A percentile compares a stretch with the other conserved stretches of the same genome.
These are phyloP conservation scores for Trypanosoma mega DNA, from an alignment of 208 protist species.

Conservation along the genomic window DNA sequence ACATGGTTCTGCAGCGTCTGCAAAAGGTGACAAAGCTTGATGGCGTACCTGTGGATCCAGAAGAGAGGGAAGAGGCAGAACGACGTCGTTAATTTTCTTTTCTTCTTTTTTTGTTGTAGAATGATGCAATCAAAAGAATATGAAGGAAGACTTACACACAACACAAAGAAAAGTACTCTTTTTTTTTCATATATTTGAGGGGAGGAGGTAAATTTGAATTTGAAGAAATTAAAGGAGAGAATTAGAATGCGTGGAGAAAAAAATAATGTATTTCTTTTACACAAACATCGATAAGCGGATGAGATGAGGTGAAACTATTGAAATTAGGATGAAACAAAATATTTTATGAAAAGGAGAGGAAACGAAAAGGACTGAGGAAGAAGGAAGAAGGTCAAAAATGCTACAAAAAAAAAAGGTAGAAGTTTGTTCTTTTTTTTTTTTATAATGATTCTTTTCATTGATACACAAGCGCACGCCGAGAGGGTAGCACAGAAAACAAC, in stretches of 20 bases:
- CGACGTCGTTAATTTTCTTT: slow-evolving; percentile 76
- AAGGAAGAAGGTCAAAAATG: too few species aligned
- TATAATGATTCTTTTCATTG: neutral
- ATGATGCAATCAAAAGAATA: too few species aligned
- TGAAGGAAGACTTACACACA: too few species aligned
- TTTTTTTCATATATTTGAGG: too few species aligned
- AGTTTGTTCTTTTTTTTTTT: neutral
- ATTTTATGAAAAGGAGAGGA: neutral
- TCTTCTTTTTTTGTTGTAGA: too few species aligned
- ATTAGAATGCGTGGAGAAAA: slow-evolving; percentile 1
- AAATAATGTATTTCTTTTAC: neutral
- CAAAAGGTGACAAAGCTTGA: slow-evolving; percentile 85
- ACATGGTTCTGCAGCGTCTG: slow-evolving; percentile 87
- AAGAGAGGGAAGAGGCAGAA: slow-evolving; percentile 91
- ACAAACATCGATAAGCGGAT: neutral
- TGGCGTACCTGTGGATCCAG: slow-evolving; percentile 84
- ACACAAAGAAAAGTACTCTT: too few species aligned
- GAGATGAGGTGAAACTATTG: neutral
- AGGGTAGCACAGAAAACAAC: too few species aligned
- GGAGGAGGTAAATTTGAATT: too few species aligned
- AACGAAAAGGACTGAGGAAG: neutral
- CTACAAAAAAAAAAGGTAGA: neutral
- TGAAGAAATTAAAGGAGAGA: slow-evolving; percentile 8
- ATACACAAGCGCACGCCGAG: neutral
- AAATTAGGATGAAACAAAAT: too few species aligned